Evolutionary conservation across 208 protist genomes (phyloP).

Genomic region (Trypanosoma melophagium): DNA sequence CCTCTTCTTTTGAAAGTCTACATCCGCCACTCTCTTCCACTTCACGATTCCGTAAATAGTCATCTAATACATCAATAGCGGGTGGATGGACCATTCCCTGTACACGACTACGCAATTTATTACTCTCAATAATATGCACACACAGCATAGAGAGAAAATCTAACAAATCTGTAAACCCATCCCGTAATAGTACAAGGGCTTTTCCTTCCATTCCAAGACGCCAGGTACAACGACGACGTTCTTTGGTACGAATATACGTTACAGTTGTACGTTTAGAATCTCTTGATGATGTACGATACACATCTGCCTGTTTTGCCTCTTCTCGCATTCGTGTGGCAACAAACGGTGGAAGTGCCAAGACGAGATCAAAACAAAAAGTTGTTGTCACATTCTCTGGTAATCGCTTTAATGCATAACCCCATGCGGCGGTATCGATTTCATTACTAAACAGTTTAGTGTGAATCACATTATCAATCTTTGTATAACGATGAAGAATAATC

Average conservation of each 20-base stretch:
- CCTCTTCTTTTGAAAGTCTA: slow-evolving; percentile 35
- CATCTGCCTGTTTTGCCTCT: slow-evolving; percentile 65
- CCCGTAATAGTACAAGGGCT: slow-evolving; percentile 81
- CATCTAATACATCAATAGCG: slow-evolving; percentile 79
- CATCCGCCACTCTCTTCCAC: slow-evolving; percentile 35
- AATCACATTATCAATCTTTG: slow-evolving; percentile 80
- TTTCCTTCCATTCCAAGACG: slow-evolving; percentile 86
- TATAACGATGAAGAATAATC: slow-evolving; percentile 83
- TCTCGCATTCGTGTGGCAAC: slow-evolving; percentile 76
- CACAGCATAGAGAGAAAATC: slow-evolving; percentile 90
- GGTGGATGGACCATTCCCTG: slow-evolving; percentile 83
- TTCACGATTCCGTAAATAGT: slow-evolving; percentile 62
- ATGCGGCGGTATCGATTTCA: slow-evolving; percentile 81
- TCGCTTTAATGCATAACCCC: slow-evolving; percentile 83
- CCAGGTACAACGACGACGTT: slow-evolving; percentile 85
- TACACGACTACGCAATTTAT: slow-evolving; percentile 81
- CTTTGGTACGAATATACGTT: slow-evolving; percentile 75
- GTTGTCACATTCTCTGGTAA: slow-evolving; percentile 77
- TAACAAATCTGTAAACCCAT: slow-evolving; percentile 85
- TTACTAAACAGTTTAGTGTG: slow-evolving; percentile 77
- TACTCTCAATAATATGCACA: slow-evolving; percentile 89
- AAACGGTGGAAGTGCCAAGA: slow-evolving; percentile 75
- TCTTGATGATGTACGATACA: slow-evolving; percentile 35
- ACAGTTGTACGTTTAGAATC: slow-evolving; percentile 42
- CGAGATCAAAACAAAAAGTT: slow-evolving; percentile 84